Evolutionary conservation across 2,329 filamentous ascomycete genomes (phyloP).

Genomic region (Trichoderma sp.): DNA sequence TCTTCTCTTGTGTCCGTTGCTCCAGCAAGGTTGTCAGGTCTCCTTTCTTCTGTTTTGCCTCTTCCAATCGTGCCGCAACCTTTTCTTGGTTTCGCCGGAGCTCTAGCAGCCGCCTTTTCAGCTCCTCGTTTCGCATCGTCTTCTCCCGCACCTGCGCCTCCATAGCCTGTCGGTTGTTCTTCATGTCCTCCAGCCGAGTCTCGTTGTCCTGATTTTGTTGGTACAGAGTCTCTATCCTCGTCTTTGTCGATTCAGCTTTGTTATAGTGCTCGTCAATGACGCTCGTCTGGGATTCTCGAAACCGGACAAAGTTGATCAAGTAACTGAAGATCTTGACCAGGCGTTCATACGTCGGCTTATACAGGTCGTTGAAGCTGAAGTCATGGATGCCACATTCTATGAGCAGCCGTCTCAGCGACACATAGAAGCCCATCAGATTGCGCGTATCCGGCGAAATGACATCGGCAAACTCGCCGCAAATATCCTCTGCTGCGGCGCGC

Average conservation of each 20-base stretch:
- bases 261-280: slow-evolving; percentile 94
- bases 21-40: slow-evolving; percentile 71
- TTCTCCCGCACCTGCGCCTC: slow-evolving; percentile 82
- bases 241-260: slow-evolving; percentile 80
- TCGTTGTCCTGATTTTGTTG: slow-evolving; percentile 86
- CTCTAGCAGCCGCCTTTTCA: slow-evolving; percentile 79
- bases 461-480: slow-evolving; percentile 81
- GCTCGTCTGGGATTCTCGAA: slow-evolving; percentile 85
- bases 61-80: slow-evolving; percentile 78
- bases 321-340: slow-evolving; percentile 96
- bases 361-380: slow-evolving; percentile 89
- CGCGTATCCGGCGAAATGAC: slow-evolving; percentile 83
- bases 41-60: slow-evolving; percentile 75
- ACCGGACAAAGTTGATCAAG: slow-evolving; percentile 97
- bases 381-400: slow-evolving; percentile 88
- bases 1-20: slow-evolving; percentile 66
- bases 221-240: slow-evolving; percentile 82
- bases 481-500: slow-evolving; percentile 84
- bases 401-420: slow-evolving; percentile 75
- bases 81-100: slow-evolving; percentile 78
- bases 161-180: slow-evolving; percentile 73
- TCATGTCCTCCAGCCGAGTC: slow-evolving; percentile 74
- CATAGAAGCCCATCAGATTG: slow-evolving; percentile 94
- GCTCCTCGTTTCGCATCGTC: slow-evolving; percentile 78
- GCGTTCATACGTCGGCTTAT: slow-evolving; percentile 84